Base-by-base conservation (phyloP, 73 alveolate species). In the Uronychia binucleata region DNA sequence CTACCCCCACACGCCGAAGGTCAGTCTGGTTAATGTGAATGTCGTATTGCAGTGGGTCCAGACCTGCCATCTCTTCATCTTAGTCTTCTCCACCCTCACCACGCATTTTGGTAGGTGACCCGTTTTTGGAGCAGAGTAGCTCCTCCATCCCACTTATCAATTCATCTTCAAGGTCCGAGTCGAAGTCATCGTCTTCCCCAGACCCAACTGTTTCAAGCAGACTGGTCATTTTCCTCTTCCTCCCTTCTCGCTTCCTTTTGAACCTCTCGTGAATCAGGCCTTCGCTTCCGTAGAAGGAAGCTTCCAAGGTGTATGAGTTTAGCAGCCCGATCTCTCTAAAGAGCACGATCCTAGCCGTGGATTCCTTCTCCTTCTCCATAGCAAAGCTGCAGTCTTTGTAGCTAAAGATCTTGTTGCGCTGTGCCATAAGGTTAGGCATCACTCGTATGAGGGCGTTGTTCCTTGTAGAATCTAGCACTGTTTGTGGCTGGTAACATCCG, bases 311-410 rank as follows among this genome's bases (percentile, higher is more conserved):
- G 79, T 77, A 89, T 30, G 81, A 32, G 74, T 83, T 84, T 19
- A 86, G 81, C 26, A 89, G 77, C 32, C 58, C 34, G 32, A 60
- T 74, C 30, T 77, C 82, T 75, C 76, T 84, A 26, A 60, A 77
- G 14, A 89, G 28, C 5, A 77, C 86, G 8, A 85, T 57, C 60
- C 95, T 77, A 30, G 92, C 95, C 34, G 86, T 58, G 34, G 74
- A 33, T 32, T 84, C 83, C 33, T 88, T 88, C 28, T 83, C 75
- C 34, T 83, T 82, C 33, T 94, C 93, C 27, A 87, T 86, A 58
- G 85, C 86, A 81, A 91, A 94, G 1, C 93, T 83, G 59, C 96
- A 94, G 30, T 77, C 80, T 27, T 81, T 57, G 80, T 79, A 94
- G 28, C 80, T 77, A 80, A 94, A 89, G 1, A 85, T 32, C 5